phyloP scores from a whole-genome alignment of 495 filamentous ascomycete species.

The Lasiosphaeria miniovina region DNA sequence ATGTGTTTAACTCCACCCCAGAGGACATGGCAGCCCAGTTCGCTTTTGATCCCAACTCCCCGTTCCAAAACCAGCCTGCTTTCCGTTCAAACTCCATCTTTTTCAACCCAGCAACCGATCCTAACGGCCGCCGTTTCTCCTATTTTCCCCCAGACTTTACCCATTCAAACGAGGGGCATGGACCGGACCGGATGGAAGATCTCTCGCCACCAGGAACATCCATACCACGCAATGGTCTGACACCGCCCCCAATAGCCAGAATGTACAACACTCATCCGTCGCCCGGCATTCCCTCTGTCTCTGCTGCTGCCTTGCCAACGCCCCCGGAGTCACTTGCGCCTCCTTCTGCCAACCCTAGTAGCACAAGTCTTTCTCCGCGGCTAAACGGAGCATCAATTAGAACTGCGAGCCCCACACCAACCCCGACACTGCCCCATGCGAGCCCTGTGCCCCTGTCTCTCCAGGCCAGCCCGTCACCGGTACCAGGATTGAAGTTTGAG shows the following conservation, averaged over 20 bases:
- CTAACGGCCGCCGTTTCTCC: constrained; percentile 47
- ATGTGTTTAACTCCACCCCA: constrained; percentile 46
- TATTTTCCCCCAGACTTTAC: constrained; percentile 52
- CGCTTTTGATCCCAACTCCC: constrained; percentile 30
- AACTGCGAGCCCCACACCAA: constrained; percentile 21
- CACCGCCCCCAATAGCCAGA: constrained; percentile 7
- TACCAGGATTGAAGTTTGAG: constrained; percentile 21
- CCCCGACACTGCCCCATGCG: constrained; percentile 20
- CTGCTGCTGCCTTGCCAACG: constrained; percentile 22
- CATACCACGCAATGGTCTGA: constrained; percentile 15
- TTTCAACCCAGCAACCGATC: constrained; percentile 45
- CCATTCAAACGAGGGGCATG: constrained; percentile 26
- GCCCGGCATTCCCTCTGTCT: background rate
- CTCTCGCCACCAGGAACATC: constrained; percentile 18
- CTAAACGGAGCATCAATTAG: constrained; percentile 1
- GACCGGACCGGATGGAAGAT: constrained; percentile 12
- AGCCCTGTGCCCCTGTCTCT: constrained; percentile 15
- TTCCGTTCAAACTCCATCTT: constrained; percentile 59
- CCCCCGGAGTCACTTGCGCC: constrained; percentile 31
- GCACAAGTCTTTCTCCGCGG: constrained; percentile 20
- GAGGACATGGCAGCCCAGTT: constrained; percentile 34
- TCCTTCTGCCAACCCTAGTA: constrained; percentile 12
- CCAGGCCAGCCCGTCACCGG: constrained; percentile 17
- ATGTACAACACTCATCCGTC: background rate
- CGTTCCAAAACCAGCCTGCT: constrained; percentile 36